A percentile compares a stretch with the other conserved stretches of the same genome.
phyloP scores from a whole-genome alignment of 164 flowering plant species.

The Vitis labrusca region DNA sequence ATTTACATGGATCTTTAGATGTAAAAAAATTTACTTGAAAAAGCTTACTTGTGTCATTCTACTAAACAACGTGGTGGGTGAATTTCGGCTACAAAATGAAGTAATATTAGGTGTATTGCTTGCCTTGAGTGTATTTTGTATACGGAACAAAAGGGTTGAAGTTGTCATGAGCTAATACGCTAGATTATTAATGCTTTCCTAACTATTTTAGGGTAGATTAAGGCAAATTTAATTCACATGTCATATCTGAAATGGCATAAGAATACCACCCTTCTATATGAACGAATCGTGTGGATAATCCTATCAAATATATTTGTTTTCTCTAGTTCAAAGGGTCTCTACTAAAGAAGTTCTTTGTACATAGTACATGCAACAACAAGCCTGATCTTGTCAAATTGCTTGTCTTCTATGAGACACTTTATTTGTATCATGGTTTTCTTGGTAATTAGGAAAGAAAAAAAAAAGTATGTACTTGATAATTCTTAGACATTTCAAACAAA shows the following conservation, averaged over 20 bases:
- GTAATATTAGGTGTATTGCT: slow-evolving; percentile 34
- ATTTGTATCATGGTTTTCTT: slow-evolving; percentile 77
- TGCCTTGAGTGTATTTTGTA: slow-evolving; percentile 72
- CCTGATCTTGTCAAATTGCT: slow-evolving; percentile 52
- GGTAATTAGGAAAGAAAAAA: slow-evolving; percentile 12
- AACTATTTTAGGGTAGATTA: slow-evolving; percentile 31
- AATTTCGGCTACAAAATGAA: slow-evolving; percentile 41
- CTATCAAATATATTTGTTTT: slow-evolving; percentile 73
- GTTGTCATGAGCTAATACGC: too few species aligned
- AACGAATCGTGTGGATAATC: slow-evolving; percentile 60
- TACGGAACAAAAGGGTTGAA: slow-evolving; percentile 60
- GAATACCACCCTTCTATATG: slow-evolving; percentile 53
- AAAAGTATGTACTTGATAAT: not conserved
- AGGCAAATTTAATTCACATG: slow-evolving; percentile 4
- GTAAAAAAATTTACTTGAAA: slow-evolving; percentile 29
- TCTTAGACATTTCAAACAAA: not conserved
- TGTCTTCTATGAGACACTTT: slow-evolving; percentile 70
- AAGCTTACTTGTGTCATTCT: slow-evolving; percentile 71
- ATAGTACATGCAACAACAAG: slow-evolving; percentile 65
- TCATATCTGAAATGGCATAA: not conserved
- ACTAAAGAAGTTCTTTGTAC: slow-evolving; percentile 69
- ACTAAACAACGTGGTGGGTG: slow-evolving; percentile 60
- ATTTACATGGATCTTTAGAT: not conserved
- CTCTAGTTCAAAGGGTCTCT: slow-evolving; percentile 89
- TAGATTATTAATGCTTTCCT: slow-evolving; percentile 46